Percentiles rank a stretch among this genome's conserved stretches.
Evolutionary conservation across 2,329 filamentous ascomycete species (phyloP).

Genomic region (Trichoderma atrobrunneum): DNA sequence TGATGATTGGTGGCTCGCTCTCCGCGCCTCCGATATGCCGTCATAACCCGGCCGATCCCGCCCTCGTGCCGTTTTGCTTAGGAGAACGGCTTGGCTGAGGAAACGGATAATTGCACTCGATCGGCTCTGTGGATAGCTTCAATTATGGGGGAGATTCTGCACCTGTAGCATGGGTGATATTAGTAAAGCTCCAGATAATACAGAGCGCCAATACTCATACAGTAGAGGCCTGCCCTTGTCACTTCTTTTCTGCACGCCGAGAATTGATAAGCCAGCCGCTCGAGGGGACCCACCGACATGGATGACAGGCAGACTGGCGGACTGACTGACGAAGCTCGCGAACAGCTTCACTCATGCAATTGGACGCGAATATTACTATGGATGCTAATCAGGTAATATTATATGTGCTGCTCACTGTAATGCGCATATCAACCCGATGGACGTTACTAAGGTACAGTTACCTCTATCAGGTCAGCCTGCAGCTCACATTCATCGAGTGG

Average conservation of each 20-base stretch:
- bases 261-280: constrained; percentile 3
- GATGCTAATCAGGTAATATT: neutral
- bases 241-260: neutral
- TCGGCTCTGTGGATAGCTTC: neutral
- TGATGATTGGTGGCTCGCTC: constrained; percentile 20
- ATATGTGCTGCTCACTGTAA: neutral
- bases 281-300: neutral
- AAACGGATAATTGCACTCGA: neutral
- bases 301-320: neutral
- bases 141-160: neutral
- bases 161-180: neutral
- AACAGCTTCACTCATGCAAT: neutral
- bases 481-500: neutral
- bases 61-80: neutral
- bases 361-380: neutral
- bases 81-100: neutral
- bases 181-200: neutral
- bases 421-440: neutral
- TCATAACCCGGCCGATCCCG: constrained; percentile 29
- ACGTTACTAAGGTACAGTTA: neutral
- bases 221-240: neutral
- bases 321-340: neutral
- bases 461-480: neutral
- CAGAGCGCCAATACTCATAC: too few relatives aligned
- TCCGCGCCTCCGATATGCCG: constrained; percentile 27